Evolutionary conservation across 768 basidiomycete species (phyloP).

Genomic region (Guyanaporus albipodus): DNA sequence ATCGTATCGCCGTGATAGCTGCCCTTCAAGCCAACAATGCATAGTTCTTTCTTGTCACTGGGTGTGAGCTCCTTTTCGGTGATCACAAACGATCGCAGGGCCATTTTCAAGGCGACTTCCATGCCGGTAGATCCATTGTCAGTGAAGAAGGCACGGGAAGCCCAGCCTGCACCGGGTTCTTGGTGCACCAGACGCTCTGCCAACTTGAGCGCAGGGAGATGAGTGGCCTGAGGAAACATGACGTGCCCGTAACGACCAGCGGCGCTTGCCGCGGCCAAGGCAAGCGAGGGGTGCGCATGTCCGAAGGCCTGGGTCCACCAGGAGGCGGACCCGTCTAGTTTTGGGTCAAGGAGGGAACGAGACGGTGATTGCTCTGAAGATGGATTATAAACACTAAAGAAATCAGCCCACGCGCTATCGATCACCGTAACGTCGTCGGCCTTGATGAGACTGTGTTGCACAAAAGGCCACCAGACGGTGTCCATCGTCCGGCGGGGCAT

Average conservation of each 20-base stretch:
- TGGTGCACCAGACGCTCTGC: slow-evolving; percentile 70
- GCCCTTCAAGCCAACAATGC: slow-evolving; percentile 82
- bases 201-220: slow-evolving; percentile 79
- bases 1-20: slow-evolving; percentile 99
- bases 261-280: slow-evolving; percentile 83
- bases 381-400: slow-evolving; percentile 68
- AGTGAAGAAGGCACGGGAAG: slow-evolving; percentile 84
- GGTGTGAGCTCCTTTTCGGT: slow-evolving; percentile 34
- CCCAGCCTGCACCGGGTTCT: slow-evolving; percentile 90
- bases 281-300: slow-evolving; percentile 70
- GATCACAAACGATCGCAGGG: slow-evolving; percentile 61
- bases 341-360: slow-evolving; percentile 46
- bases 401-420: slow-evolving; percentile 85
- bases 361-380: slow-evolving; percentile 17
- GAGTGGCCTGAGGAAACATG: slow-evolving; percentile 88
- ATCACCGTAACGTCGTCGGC: slow-evolving; percentile 81
- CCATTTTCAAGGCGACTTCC: slow-evolving; percentile 99
- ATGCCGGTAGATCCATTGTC: slow-evolving; percentile 96
- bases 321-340: slow-evolving; percentile 90
- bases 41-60: slow-evolving; percentile 48
- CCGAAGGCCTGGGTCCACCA: slow-evolving; percentile 98
- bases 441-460: slow-evolving; percentile 77
- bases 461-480: slow-evolving; percentile 95
- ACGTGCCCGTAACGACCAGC: slow-evolving; percentile 96
- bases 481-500: slow-evolving; percentile 78